A percentile compares a stretch with the other conserved stretches of the same genome.
phyloP scores from a whole-genome alignment of 176 grass and related monocot genomes.

The Eragrostis curvula region DNA sequence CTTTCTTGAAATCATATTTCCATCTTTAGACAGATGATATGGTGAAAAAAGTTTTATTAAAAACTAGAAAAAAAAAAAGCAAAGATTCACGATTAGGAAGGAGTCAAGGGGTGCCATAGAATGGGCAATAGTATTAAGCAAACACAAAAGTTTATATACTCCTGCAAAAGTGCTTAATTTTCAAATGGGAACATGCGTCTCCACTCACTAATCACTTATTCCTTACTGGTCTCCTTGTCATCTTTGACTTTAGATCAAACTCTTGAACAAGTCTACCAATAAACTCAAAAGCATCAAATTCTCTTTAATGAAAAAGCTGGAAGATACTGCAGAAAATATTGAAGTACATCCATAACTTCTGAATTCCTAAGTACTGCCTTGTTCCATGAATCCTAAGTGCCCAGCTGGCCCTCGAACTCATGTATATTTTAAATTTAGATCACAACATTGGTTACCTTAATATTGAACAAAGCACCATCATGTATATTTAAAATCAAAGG shows the following conservation, averaged over 20 bases:
- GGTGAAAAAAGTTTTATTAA: too few species aligned
- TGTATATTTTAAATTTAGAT: too few species aligned
- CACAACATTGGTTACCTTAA: neutral
- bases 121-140: too few species aligned
- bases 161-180: too few species aligned
- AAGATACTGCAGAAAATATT: neutral
- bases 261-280: neutral
- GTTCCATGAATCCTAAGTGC: neutral
- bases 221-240: neutral
- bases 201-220: neutral
- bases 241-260: slow-evolving; percentile 23
- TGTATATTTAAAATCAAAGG: neutral
- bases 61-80: too few species aligned
- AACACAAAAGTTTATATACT: too few species aligned
- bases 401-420: too few species aligned
- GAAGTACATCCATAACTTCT: neutral
- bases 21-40: too few species aligned
- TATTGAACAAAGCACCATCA: too few species aligned
- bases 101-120: too few species aligned
- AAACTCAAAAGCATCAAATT: neutral
- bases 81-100: too few species aligned
- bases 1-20: too few species aligned
- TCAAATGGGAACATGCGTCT: slow-evolving; percentile 18
- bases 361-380: neutral
- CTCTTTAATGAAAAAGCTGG: neutral